A percentile compares a stretch with the other conserved stretches of the same genome.
Evolutionary conservation across 1,284 basidiomycete genomes (phyloP).

Genomic region (Coriolopsis trogii): DNA sequence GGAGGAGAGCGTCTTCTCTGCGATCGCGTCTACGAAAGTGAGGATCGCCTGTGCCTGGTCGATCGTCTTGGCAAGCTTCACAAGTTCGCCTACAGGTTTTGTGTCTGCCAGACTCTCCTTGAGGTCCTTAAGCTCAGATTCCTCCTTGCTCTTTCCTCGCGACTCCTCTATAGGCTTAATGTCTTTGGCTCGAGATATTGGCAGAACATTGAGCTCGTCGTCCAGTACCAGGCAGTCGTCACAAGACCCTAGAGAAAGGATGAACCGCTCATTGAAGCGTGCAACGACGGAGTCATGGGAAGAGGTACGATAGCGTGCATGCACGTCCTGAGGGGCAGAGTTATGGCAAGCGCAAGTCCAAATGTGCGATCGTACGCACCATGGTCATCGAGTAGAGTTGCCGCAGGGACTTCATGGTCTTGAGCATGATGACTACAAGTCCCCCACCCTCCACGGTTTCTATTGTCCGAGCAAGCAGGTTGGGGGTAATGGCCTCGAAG

Average conservation of each 20-base stretch:
- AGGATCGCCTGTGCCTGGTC: slow-evolving; percentile 93
- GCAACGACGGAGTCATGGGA: slow-evolving; percentile 90
- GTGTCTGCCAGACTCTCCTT: slow-evolving; percentile 83
- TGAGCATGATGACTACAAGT: slow-evolving; percentile 88
- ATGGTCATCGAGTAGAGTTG: slow-evolving; percentile 97
- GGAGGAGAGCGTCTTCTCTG: slow-evolving; percentile 91
- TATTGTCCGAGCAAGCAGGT: slow-evolving; percentile 94
- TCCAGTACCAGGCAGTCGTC: slow-evolving; percentile 93
- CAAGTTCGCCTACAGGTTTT: slow-evolving; percentile 87
- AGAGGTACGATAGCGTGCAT: slow-evolving; percentile 90
- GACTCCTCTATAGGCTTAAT: slow-evolving; percentile 75
- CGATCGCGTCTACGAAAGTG: slow-evolving; percentile 91
- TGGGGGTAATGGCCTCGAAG: slow-evolving; percentile 98
- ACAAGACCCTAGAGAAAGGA: slow-evolving; percentile 90
- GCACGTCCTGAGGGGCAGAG: slow-evolving; percentile 73
- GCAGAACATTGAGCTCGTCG: slow-evolving; percentile 97
- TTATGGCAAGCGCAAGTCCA: not conserved
- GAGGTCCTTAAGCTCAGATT: slow-evolving; percentile 78
- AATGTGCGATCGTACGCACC: slow-evolving; percentile 53
- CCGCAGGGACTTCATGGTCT: slow-evolving; percentile 93
- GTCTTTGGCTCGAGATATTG: slow-evolving; percentile 95
- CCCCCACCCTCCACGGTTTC: slow-evolving; percentile 99
- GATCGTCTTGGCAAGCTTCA: slow-evolving; percentile 91
- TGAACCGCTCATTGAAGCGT: slow-evolving; percentile 98
- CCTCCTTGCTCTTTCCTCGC: slow-evolving; percentile 54